phyloP scores from a whole-genome alignment of 169 alveolate species.

The Plasmodium adleri region DNA sequence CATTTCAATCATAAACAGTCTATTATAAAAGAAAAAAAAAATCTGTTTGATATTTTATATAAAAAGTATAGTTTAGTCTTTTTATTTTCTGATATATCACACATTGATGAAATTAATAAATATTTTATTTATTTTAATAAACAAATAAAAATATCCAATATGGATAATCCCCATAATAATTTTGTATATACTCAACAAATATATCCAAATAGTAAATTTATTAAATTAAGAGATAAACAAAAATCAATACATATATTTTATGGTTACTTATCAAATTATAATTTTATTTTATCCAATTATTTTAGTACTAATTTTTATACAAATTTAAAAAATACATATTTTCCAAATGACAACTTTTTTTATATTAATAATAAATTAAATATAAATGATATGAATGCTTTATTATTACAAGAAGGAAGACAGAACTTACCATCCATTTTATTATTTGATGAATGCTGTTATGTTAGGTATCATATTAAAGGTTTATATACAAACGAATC shows the following conservation, averaged over 20 bases:
- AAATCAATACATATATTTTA: slow-evolving; percentile 35
- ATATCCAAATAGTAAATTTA: too few species aligned
- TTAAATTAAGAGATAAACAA: slow-evolving; percentile 19
- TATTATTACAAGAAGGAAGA: background rate
- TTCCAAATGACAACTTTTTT: slow-evolving; percentile 19
- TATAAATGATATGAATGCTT: slow-evolving; percentile 10
- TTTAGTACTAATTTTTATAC: slow-evolving; percentile 25
- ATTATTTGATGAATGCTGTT: slow-evolving; percentile 31
- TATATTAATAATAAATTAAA: slow-evolving; percentile 37
- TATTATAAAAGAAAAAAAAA: background rate
- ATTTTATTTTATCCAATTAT: slow-evolving; percentile 21
- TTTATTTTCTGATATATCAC: slow-evolving; percentile 34
- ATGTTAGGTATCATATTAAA: slow-evolving; percentile 56
- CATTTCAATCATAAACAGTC: too few species aligned
- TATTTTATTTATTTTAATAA: slow-evolving; percentile 15
- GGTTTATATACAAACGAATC: slow-evolving; percentile 58
- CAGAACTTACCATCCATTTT: slow-evolving; percentile 24
- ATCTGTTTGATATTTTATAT: slow-evolving; percentile 42
- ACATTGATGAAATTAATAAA: slow-evolving; percentile 30
- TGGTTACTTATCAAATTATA: slow-evolving; percentile 46
- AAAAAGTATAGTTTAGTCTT: slow-evolving; percentile 32
- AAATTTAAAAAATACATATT: slow-evolving; percentile 21
- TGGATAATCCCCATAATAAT: background rate
- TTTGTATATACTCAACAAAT: background rate
- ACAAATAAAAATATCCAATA: background rate